These are phyloP conservation scores for Vigna unguiculata DNA, from an alignment of 306 rosid genomes.

Conservation along the genomic window DNA sequence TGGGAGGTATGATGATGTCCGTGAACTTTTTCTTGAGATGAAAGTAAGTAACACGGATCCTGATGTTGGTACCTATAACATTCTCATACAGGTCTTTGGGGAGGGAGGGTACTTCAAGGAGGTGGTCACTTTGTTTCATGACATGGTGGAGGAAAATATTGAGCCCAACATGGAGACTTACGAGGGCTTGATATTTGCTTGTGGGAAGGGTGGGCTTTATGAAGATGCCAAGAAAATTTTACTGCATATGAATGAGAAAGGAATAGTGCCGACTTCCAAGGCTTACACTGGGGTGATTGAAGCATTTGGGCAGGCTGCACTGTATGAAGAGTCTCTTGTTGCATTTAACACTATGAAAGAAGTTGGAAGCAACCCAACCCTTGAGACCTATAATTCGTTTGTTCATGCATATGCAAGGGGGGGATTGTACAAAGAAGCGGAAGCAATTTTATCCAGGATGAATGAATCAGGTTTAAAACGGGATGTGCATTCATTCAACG, in stretches of 20 bases:
- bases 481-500: conserved; percentile 76
- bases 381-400: conserved; percentile 81
- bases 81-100: conserved; percentile 95
- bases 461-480: conserved; percentile 61
- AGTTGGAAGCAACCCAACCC: conserved; percentile 73
- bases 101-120: conserved; percentile 97
- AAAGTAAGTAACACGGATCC: conserved; percentile 89
- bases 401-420: conserved; percentile 74
- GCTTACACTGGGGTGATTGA: conserved; percentile 84
- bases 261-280: conserved; percentile 80
- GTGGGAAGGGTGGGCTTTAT: conserved; percentile 95
- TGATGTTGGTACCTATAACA: conserved; percentile 86
- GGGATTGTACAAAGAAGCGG: conserved; percentile 83
- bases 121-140: conserved; percentile 96
- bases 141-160: conserved; percentile 90
- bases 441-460: conserved; percentile 67
- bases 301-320: conserved; percentile 87
- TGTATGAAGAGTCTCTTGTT: conserved; percentile 93
- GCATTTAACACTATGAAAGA: conserved; percentile 95
- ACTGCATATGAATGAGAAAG: conserved; percentile 72
- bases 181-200: conserved; percentile 88
- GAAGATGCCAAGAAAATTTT: conserved; percentile 86
- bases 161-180: conserved; percentile 94
- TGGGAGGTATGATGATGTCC: conserved; percentile 90
- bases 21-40: conserved; percentile 95